Base-by-base conservation (phyloP, 192 early-diverging fungal genomes). In the Phlyctochytrium planicorne region DNA sequence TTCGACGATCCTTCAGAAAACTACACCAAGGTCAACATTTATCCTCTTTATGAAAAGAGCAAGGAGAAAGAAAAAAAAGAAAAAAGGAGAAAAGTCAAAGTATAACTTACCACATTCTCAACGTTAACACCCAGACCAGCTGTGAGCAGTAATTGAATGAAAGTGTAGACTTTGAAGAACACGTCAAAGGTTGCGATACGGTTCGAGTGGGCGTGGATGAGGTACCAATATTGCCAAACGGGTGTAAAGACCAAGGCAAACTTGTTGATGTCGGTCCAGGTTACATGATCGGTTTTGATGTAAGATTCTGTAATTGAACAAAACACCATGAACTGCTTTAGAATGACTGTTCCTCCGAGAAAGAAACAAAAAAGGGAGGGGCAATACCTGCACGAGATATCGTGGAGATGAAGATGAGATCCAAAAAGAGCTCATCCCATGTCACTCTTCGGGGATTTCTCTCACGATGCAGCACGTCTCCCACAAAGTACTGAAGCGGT, bases 361-460 rank as follows among this genome's bases (percentile, higher is more conserved):
- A n/a, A n/a, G n/a, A n/a, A n/a, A n/a, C n/a, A n/a, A n/a, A n/a
- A n/a, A n/a, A n/a, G n/a, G n/a, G n/a, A n/a, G n/a, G n/a, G n/a
- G n/a, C n/a, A n/a, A n/a, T n/a, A 47, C 40, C 40, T 47, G 40
- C 40, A 4, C 33, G 36, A 10, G 36, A 17, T 12, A 62, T 62
- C 6, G 61, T 62, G 12, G 62, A 17, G 30, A 64, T 31, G 50
- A 66, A 66, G 20, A 61, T 40, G 36, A 66, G 50, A 63, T 63
- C 65, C 65, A 66, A 23, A 66, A 56, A 63, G 6, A 66, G 50
- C 59, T 56, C 65, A 30, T 66, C 65, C 65, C 65, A 66, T 17
- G 57, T 66, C 12, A 66, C 60, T 31, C 63, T 66, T 30, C 65
- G 12, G 16, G 65, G 32, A 14, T 14, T 34, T 10, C 30, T 4